Base-by-base conservation (phyloP, 768 basidiomycete genomes). In the Pholiota molesta region DNA sequence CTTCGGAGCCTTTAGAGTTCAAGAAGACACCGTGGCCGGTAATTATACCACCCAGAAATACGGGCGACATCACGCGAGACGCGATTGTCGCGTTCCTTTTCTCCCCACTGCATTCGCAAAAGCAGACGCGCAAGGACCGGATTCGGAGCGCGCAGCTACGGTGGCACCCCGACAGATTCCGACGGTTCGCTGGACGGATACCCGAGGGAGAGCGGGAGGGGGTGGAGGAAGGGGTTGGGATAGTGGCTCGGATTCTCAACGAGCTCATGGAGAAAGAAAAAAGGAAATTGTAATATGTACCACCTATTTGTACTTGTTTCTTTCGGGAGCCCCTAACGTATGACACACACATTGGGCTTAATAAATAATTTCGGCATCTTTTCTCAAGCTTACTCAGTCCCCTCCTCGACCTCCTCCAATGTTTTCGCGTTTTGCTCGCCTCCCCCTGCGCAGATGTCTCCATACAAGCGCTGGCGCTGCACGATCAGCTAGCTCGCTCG, bases 81-180 rank as follows among this genome's bases (percentile, higher is more conserved):
- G 78, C 77, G n/a, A 81, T 93, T 53, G 71, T 76, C 19, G 69
- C 71, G 52, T 91, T 94, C 71, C 74, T 94, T 49, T 73, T 91
- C 42, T 89, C 88, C 23, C 79, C 83, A n/a, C 63, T 77, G 16
- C 90, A 92, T 72, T 90, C 90, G 14, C 73, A 75, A 60, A 77
- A 76, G 9, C 80, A 84, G 64, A 77, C 86, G 39, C 80, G 79
- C 63, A 90, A 86, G 71, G 89, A 92, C 58, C 80, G 89, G 61
- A 82, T 92, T 62, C 83, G 86, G 51, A 78, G 73, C 28, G 90
- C 89, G 0, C 81, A 90, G 72, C 81, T 90, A 21, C 80, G 89
- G 45, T 93, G 91, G 91, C 92, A 94, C 69, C 92, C 92, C 3
- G 92, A 94, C 73, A 77, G 90, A 49, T 92, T 92, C 76, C 75